These are phyloP conservation scores for Coniochaeta hoffmannii DNA, from an alignment of 2,329 filamentous ascomycete genomes.

Conservation along the genomic window DNA sequence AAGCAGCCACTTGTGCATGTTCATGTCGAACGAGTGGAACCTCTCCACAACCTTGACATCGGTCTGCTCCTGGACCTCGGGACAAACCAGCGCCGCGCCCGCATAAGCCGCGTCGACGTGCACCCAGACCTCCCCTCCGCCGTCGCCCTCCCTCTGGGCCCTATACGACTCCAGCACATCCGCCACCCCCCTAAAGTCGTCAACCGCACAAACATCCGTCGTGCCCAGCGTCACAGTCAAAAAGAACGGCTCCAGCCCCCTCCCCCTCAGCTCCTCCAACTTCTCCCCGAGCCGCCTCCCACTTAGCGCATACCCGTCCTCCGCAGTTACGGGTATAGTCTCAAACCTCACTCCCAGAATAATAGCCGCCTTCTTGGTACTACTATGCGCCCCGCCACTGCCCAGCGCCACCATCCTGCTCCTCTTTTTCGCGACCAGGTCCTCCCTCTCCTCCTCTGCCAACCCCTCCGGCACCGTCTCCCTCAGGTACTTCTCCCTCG, in stretches of 20 bases:
- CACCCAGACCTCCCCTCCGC: constrained; percentile 65
- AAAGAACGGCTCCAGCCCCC: constrained; percentile 78
- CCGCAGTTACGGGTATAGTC: constrained; percentile 54
- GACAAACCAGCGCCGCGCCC: constrained; percentile 73
- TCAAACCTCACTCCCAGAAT: constrained; percentile 80
- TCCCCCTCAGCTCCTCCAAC: constrained; percentile 56
- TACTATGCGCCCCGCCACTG: constrained; percentile 73
- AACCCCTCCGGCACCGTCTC: constrained; percentile 42
- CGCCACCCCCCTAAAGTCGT: constrained; percentile 68
- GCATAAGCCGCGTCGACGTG: constrained; percentile 94
- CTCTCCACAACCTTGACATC: constrained; percentile 48
- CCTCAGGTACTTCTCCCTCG: constrained; percentile 69
- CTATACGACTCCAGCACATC: constrained; percentile 30
- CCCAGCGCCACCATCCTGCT: constrained; percentile 72
- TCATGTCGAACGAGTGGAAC: constrained; percentile 89
- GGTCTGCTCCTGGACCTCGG: constrained; percentile 56
- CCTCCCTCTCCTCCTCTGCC: constrained; percentile 54
- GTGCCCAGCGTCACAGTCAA: constrained; percentile 78
- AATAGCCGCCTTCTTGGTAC: constrained; percentile 78
- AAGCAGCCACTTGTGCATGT: constrained; percentile 96
- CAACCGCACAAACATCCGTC: constrained; percentile 80
- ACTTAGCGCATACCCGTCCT: constrained; percentile 63
- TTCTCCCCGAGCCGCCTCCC: constrained; percentile 52
- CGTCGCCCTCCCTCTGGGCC: constrained; percentile 8
- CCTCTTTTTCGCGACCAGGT: constrained; percentile 58